A percentile compares a stretch with the other conserved stretches of the same genome.
Evolutionary conservation across 345 rosid genomes (phyloP).

Genomic region (Carallia pectinifolia): DNA sequence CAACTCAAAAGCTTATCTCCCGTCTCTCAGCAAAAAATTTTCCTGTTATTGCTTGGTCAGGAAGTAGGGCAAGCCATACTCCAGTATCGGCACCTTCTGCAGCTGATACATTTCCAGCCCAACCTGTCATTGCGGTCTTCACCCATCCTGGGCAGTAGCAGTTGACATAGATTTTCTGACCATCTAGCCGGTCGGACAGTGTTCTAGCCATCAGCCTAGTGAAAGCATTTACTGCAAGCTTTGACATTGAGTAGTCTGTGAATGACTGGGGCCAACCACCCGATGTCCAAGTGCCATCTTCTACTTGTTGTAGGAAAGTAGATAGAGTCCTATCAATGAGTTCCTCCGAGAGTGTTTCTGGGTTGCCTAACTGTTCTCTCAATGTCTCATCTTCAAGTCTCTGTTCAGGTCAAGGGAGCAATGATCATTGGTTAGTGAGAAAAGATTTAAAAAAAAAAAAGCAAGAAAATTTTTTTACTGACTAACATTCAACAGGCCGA

Average conservation of each 20-base stretch:
- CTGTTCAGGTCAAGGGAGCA: constrained; percentile 36
- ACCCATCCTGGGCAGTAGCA: constrained; percentile 99
- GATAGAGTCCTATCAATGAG: constrained; percentile 52
- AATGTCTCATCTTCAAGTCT: constrained; percentile 57
- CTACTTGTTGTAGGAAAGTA: constrained; percentile 72
- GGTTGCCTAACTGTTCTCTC: constrained; percentile 51
- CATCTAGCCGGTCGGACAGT: constrained; percentile 63
- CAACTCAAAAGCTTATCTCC: constrained; percentile 54
- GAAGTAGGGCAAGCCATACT: constrained; percentile 89
- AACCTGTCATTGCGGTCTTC: constrained; percentile 93
- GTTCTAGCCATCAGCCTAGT: constrained; percentile 66
- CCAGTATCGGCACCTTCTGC: constrained; percentile 92
- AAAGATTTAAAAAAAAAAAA: background rate
- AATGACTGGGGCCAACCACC: constrained; percentile 88
- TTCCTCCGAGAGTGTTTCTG: constrained; percentile 67
- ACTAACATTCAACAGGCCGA: background rate
- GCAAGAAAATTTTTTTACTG: too few relatives aligned
- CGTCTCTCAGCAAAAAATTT: constrained; percentile 94
- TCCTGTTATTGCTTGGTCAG: constrained; percentile 69
- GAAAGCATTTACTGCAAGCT: constrained; percentile 81
- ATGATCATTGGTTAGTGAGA: background rate
- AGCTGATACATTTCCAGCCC: constrained; percentile 81
- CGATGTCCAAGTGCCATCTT: constrained; percentile 66
- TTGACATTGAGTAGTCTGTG: constrained; percentile 85
- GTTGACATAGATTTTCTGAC: constrained; percentile 69